A percentile compares a stretch with the other conserved stretches of the same genome.
Conservation (phyloP, 345 rosid genomes). For the Rhizophora apiculata region DNA sequence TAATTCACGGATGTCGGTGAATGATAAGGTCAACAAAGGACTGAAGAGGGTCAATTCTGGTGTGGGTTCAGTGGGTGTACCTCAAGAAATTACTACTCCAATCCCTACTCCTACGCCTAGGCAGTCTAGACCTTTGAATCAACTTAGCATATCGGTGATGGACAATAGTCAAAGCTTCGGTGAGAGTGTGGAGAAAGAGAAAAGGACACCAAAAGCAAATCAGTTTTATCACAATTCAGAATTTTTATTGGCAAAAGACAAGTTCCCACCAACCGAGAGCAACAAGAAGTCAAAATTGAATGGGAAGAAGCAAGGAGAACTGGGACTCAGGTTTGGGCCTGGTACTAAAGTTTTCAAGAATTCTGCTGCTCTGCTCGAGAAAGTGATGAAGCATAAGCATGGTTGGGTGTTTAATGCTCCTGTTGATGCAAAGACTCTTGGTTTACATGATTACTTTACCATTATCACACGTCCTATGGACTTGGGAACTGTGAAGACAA, state of each 20-base stretch:
- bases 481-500: constrained; percentile 80
- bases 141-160: constrained; percentile 59
- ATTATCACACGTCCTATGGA: constrained; percentile 94
- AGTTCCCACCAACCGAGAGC: constrained; percentile 94
- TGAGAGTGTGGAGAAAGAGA: constrained; percentile 86
- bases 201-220: constrained; percentile 97
- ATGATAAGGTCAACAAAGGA: constrained; percentile 48
- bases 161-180: constrained; percentile 70
- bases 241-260: constrained; percentile 93
- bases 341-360: constrained; percentile 60
- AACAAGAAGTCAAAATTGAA: constrained; percentile 81
- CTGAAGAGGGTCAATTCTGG: constrained; percentile 58
- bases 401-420: constrained; percentile 96
- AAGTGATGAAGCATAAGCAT: constrained; percentile 86
- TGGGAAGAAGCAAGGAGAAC: constrained; percentile 71
- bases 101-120: constrained; percentile 51
- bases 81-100: constrained; percentile 32
- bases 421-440: constrained; percentile 72
- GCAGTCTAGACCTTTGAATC: constrained; percentile 72
- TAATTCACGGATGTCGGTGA: constrained; percentile 32
- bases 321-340: constrained; percentile 51
- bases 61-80: constrained; percentile 47
- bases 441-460: constrained; percentile 76
- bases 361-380: constrained; percentile 77
- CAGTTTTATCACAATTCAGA: constrained; percentile 89